Conservation (phyloP, 1,284 basidiomycete genomes). For the Leccinum solheimii region DNA sequence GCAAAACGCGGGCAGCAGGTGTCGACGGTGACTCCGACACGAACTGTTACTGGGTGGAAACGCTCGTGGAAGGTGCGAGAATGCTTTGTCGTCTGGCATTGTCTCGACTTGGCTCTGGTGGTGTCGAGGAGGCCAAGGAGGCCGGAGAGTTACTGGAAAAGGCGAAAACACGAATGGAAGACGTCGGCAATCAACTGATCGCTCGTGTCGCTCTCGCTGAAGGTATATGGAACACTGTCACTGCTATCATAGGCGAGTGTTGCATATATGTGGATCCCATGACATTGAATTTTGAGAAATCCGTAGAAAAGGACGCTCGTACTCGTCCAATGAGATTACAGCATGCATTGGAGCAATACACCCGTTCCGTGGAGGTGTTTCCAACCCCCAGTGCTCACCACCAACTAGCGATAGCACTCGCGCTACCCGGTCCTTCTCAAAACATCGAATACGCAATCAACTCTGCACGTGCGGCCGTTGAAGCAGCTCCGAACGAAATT, state of each 20-base stretch:
- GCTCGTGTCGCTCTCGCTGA: conserved; percentile 64
- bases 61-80: conserved; percentile 70
- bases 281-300: conserved; percentile 1
- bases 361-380: conserved; percentile 48
- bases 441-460: conserved; percentile 71
- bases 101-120: conserved; percentile 35
- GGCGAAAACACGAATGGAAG: conserved; percentile 52
- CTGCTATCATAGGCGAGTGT: conserved; percentile 57
- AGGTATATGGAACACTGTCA: conserved; percentile 65
- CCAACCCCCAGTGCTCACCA: conserved; percentile 70
- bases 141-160: conserved; percentile 58
- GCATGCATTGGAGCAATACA: conserved; percentile 60
- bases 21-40: conserved; percentile 54
- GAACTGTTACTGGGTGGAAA: conserved; percentile 68
- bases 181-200: conserved; percentile 45
- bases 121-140: conserved; percentile 56
- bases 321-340: conserved; percentile 61
- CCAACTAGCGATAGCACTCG: conserved; percentile 78
- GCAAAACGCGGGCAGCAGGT: conserved; percentile 58
- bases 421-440: conserved; percentile 62
- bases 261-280: not conserved
- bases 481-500: conserved; percentile 70
- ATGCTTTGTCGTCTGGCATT: conserved; percentile 64
- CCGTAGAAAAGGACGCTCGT: conserved; percentile 62
- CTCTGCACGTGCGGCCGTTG: conserved; percentile 74